Evolutionary conservation across 495 filamentous ascomycete species (phyloP).

Genomic region (Aspergillus haitiensis): DNA sequence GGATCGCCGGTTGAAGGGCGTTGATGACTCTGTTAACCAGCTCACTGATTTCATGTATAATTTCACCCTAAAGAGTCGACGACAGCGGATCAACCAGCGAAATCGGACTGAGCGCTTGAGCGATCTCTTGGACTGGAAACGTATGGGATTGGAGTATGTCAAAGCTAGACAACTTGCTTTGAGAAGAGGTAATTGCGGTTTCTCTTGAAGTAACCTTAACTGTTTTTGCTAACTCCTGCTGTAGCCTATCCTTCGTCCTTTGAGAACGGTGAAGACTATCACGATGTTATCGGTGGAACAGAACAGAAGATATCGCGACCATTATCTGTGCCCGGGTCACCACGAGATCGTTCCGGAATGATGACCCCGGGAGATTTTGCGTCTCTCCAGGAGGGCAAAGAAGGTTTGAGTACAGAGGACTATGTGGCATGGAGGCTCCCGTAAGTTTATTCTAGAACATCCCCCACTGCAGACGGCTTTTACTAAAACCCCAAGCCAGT

Average conservation of each 20-base stretch:
- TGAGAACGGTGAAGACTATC: slow-evolving; percentile 69
- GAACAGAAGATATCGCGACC: slow-evolving; percentile 93
- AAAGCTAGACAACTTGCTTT: slow-evolving; percentile 94
- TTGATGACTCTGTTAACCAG: slow-evolving; percentile 97
- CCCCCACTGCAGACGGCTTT: not conserved
- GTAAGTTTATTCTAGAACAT: slow-evolving; percentile 57
- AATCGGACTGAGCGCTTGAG: slow-evolving; percentile 96
- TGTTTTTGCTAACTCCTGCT: slow-evolving; percentile 11
- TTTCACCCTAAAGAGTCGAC: slow-evolving; percentile 88
- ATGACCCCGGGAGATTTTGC: slow-evolving; percentile 99
- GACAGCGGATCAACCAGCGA: slow-evolving; percentile 96
- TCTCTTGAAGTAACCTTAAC: not conserved
- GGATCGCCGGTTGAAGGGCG: slow-evolving; percentile 90
- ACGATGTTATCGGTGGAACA: slow-evolving; percentile 80
- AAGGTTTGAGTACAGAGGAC: slow-evolving; percentile 93
- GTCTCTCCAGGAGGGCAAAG: slow-evolving; percentile 87
- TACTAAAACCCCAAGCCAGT: slow-evolving; percentile 16
- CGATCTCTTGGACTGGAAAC: slow-evolving; percentile 96
- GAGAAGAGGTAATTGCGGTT: slow-evolving; percentile 58
- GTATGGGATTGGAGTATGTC: slow-evolving; percentile 99
- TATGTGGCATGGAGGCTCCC: slow-evolving; percentile 97
- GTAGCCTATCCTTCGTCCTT: slow-evolving; percentile 86
- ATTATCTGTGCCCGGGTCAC: slow-evolving; percentile 89
- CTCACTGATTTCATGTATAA: slow-evolving; percentile 91
- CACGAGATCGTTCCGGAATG: slow-evolving; percentile 87